Percentiles rank a stretch among this genome's conserved stretches.
phyloP scores from a whole-genome alignment of 805 yeast species.

The Suhomyces canberraensis region DNA sequence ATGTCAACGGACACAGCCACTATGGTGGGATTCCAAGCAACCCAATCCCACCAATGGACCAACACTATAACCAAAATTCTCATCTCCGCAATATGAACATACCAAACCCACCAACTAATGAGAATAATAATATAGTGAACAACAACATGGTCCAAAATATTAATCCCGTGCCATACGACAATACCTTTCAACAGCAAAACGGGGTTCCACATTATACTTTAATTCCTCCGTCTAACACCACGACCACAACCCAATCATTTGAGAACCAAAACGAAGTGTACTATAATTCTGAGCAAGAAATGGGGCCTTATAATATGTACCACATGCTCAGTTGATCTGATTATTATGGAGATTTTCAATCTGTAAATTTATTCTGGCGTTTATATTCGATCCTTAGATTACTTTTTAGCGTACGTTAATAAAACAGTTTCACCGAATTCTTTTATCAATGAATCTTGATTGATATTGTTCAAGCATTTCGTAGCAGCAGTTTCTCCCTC shows the following conservation, averaged over 20 bases:
- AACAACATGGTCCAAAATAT: neutral
- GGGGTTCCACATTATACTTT: neutral
- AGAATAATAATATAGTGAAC: too few species aligned
- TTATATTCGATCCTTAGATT: slow-evolving; percentile 2
- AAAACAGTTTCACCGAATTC: slow-evolving; percentile 21
- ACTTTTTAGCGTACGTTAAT: slow-evolving; percentile 36
- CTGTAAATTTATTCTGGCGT: neutral
- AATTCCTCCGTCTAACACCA: neutral
- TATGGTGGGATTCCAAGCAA: neutral
- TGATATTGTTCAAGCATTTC: slow-evolving; percentile 17
- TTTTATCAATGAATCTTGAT: slow-evolving; percentile 6
- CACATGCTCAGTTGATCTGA: neutral
- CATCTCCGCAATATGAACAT: neutral
- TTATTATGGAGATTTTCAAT: neutral
- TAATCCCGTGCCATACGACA: neutral
- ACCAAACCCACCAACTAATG: neutral
- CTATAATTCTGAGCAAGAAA: neutral
- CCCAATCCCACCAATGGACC: neutral
- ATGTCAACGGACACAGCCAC: neutral
- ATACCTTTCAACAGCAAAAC: neutral
- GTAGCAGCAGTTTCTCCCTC: slow-evolving; percentile 52
- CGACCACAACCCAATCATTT: too few species aligned
- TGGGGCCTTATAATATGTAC: neutral
- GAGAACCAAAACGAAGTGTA: neutral
- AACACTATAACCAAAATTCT: neutral